Base-by-base conservation (phyloP, 78 protist species). In the Chrysochromulina tobinii region DNA sequence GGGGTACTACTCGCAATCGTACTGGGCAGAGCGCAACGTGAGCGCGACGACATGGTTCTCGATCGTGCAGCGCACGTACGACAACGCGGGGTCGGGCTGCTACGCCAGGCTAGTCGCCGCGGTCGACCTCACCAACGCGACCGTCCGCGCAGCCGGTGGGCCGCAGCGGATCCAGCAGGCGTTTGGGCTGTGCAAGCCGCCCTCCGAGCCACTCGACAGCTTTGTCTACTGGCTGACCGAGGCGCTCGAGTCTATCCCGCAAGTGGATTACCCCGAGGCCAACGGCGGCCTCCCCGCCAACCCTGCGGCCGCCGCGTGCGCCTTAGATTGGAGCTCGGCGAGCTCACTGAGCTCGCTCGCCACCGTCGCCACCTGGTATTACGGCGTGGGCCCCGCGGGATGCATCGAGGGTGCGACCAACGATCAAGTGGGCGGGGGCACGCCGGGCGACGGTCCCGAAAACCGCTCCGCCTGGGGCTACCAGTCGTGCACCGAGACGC, bases 401-500 rank as follows among this genome's bases (percentile, higher is more conserved):
- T 59, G 64, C 64, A 59, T 12, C 64, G 81, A 8, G 48, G 58
- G 17, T 7, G 51, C 81, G 81, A 8, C 9, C 18, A 75, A 75
- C 48, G 18, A 7, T 50, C 48, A 75, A 15, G 51, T 14, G 51
- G 51, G 51, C 18, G 51, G 58, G 15, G 81, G 81, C 27, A 15
- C 15, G 48, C 81, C 81, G 15, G 81, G 81, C 81, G 81, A 75
- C 17, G 81, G 81, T 14, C 81, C 81, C 18, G 9, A 8, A 8
- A 12, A 7, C 58, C 18, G 51, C 81, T 75, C 81, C 23, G 72
- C 72, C 21, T 81, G 87, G 87, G 87, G 87, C 18, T 81, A 57
- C 69, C 87, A 81, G 87, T 50, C 61, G 25, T 81, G 87, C 87
- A 81, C 58, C 27, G 87, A 81, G 61, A 81, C 59, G 59, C 87